Base-by-base conservation (phyloP, 768 basidiomycete genomes). In the Suillus decipiens region DNA sequence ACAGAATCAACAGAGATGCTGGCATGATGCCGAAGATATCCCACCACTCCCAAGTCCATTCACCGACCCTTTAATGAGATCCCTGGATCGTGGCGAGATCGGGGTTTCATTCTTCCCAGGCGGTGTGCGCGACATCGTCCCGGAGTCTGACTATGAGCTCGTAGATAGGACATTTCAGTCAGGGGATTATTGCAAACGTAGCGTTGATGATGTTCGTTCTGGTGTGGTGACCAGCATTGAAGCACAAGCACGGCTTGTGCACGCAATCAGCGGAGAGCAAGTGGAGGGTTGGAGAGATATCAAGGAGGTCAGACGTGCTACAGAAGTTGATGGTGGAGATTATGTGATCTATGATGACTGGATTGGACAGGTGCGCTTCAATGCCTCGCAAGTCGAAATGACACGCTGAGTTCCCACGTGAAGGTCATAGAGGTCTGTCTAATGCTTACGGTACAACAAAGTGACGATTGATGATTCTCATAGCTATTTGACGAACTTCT, bases 401-500 rank as follows among this genome's bases (percentile, higher is more conserved):
- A 39, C 10, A 33, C 59, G 36, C 45, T 37, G 64, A 42, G 58
- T 50, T 61, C 24, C 56, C 39, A 31, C 37, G 34, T 65, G 39
- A 64, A 92, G 88, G 82, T 94, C 48, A 84, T 93, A 61, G 92
- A 94, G 84, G 92, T 93, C 72, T 66, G 82, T 63, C 28, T 22
- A 41, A 59, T 31, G 34, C 9, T 22, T 61, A 31, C 2, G n/a
- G 15, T 43, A 22, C 19, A 22, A 43, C 12, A 9, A 28, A 36
- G n/a, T 42, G 39, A 62, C 15, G 33, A 57, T 24, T 34, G 19
- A 56, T 71, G 58, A 73, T 33, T 62, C 59, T 36, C 19, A 28
- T 62, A 94, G 94, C 82, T 94, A 61, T 95, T 90, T 67, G 93
- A 95, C 68, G 92, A 95, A 78, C 85, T 88, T 22, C 79, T 89